Conservation (phyloP, 2,329 filamentous ascomycete species). For the Cytospora leucostoma region DNA sequence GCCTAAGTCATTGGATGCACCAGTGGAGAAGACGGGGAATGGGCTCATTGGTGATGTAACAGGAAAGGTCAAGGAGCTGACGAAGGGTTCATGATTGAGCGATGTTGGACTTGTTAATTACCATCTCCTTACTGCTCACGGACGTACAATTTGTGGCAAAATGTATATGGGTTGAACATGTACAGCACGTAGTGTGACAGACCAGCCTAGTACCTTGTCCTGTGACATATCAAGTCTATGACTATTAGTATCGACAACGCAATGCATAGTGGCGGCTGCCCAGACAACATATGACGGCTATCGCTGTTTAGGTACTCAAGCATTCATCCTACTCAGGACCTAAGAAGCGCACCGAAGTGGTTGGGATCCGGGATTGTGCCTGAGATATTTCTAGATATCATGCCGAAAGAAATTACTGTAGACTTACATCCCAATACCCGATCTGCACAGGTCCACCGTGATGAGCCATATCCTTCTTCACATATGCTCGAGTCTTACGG, state of each 20-base stretch:
- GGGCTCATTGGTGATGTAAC: constrained; percentile 38
- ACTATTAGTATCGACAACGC: too few species aligned
- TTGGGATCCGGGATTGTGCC: neutral
- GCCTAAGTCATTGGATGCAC: constrained; percentile 38
- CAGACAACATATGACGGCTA: neutral
- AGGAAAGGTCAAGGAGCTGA: constrained; percentile 40
- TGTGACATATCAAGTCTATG: neutral
- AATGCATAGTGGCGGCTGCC: too few species aligned
- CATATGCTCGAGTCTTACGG: too few species aligned
- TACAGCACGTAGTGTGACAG: neutral
- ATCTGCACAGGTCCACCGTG: too few species aligned
- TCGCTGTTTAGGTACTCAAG: neutral
- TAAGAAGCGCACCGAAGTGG: neutral
- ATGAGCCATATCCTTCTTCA: too few species aligned
- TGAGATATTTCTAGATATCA: neutral
- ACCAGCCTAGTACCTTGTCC: neutral
- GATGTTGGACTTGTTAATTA: neutral
- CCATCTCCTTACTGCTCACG: neutral
- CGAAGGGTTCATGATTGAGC: constrained; percentile 28
- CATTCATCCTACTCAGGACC: neutral
- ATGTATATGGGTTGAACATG: neutral
- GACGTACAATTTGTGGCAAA: neutral
- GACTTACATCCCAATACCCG: neutral
- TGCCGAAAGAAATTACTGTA: neutral
- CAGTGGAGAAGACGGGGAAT: constrained; percentile 26